A percentile compares a stretch with the other conserved stretches of the same genome.
These are phyloP conservation scores for Fusarium coicis DNA, from an alignment of 2,329 filamentous ascomycete species.

Conservation along the genomic window DNA sequence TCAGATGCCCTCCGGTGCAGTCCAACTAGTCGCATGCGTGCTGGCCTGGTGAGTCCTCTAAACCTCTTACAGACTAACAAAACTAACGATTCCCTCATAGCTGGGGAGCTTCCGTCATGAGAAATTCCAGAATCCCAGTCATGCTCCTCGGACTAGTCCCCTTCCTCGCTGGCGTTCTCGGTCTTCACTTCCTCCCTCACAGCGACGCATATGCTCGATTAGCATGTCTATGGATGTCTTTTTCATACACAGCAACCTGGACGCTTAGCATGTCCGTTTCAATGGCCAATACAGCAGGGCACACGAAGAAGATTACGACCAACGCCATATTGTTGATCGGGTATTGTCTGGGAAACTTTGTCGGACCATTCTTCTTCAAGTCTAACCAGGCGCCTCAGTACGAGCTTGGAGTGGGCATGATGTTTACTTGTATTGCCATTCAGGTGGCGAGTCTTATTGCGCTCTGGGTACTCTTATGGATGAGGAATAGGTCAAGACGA, in stretches of 20 bases:
- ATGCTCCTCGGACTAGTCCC: slow-evolving; percentile 22
- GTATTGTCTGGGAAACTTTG: slow-evolving; percentile 54
- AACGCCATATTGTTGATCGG: slow-evolving; percentile 60
- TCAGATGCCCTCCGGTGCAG: slow-evolving; percentile 35
- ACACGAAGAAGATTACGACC: slow-evolving; percentile 55
- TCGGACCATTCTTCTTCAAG: slow-evolving; percentile 54
- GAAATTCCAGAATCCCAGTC: slow-evolving; percentile 21
- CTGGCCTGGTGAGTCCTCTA: slow-evolving; percentile 7
- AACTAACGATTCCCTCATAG: too few relatives aligned
- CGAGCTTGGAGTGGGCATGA: slow-evolving; percentile 29
- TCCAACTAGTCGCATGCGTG: slow-evolving; percentile 24
- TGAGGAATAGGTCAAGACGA: background rate
- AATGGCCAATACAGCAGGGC: slow-evolving; percentile 46
- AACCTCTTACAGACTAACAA: too few relatives aligned
- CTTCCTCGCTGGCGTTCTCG: slow-evolving; percentile 22
- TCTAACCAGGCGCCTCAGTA: slow-evolving; percentile 30
- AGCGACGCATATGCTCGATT: slow-evolving; percentile 34
- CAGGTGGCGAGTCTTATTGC: slow-evolving; percentile 15
- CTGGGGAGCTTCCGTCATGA: slow-evolving; percentile 6
- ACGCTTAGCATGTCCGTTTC: slow-evolving; percentile 42
- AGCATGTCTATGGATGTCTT: slow-evolving; percentile 44
- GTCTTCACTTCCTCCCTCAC: slow-evolving; percentile 21
- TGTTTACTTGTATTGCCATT: slow-evolving; percentile 31
- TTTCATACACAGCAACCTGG: slow-evolving; percentile 42
- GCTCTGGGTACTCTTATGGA: slow-evolving; percentile 24